Evolutionary conservation across 352 stramenopile species (phyloP), one percentile per base, ranked within the genome.

Genomic region (Phytophthora rubi): DNA sequence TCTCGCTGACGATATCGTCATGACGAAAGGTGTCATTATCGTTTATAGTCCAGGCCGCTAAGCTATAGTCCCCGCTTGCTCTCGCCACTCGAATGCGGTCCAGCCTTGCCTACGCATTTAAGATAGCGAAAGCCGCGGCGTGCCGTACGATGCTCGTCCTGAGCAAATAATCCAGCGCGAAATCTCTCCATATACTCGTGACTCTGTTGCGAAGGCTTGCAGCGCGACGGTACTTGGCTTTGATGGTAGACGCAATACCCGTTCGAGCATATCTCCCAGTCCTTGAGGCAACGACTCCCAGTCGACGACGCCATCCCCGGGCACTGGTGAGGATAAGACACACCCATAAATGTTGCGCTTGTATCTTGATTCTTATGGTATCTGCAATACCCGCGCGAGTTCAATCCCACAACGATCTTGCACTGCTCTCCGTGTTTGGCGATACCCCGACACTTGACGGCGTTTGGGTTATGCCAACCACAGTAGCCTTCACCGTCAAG

Each of bases 261-360:
- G 39, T 62, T 62, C 16, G 39, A 6, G 28, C n/a, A 44, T 10
- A 62, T 53, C 28, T 62, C 56, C 56, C 56, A 62, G 12, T 62
- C 42, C 42, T 62, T 62, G 26, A 21, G 56, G 45, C 56, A 62
- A 42, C 44, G 56, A 33, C 5, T 2, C 15, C 26, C 10, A 23
- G 56, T 62, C 16, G 39, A 53, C 42, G 39, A 53, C 15, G 56
- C 56, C 7, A 52, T 62, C 13, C 23, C 56, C 12, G 4, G 39
- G 12, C 56, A 62, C 26, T 47, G 56, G 21, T 53, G 7, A 26
- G n/a, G 13, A 37, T 54, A 53, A 21, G 56, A 42, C 13, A n/a
- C 44, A 35, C 56, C 42, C n/a, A 58, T 30, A 30, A 4, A 30
- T 30, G 26, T 30, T 30, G 26, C 26, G 26, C 26, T 30, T 26